phyloP scores from a whole-genome alignment of 2,329 filamentous ascomycete genomes.

The Apiospora kogelbergensis region DNA sequence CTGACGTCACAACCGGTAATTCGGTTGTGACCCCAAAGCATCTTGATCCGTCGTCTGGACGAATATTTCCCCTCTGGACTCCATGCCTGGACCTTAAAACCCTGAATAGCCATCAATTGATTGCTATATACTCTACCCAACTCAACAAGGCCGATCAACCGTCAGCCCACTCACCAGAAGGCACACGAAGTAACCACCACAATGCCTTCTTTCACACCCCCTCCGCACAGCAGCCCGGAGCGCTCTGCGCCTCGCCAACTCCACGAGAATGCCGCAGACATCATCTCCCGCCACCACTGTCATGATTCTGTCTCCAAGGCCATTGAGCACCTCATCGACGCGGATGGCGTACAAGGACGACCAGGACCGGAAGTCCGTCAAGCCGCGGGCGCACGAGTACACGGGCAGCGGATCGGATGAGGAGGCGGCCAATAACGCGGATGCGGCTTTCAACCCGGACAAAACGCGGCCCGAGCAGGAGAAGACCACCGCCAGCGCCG shows the following conservation, averaged over 20 bases:
- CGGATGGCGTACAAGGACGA: constrained; percentile 47
- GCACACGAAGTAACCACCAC: background rate
- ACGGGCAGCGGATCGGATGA: constrained; percentile 67
- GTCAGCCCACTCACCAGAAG: background rate
- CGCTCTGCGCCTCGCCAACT: constrained; percentile 12
- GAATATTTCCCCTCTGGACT: background rate
- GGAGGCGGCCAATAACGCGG: constrained; percentile 50
- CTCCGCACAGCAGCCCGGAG: constrained; percentile 21
- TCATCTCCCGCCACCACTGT: background rate
- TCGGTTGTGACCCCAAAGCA: background rate
- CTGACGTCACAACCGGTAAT: constrained; percentile 8
- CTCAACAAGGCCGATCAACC: background rate
- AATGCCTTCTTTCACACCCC: constrained; percentile 21
- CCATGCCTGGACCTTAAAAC: background rate
- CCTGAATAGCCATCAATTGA: background rate
- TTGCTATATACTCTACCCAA: background rate
- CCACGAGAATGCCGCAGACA: background rate
- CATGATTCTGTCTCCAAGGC: no score
- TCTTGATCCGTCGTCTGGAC: background rate
- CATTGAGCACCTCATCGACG: background rate
- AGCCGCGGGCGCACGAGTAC: constrained; percentile 66
- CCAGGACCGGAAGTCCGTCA: constrained; percentile 61
- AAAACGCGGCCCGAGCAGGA: constrained; percentile 67
- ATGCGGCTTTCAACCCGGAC: constrained; percentile 68
- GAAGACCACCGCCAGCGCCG: constrained; percentile 39